A percentile compares a stretch with the other conserved stretches of the same genome.
Conservation (phyloP, 345 rosid species). For the Cardamine occulta region DNA sequence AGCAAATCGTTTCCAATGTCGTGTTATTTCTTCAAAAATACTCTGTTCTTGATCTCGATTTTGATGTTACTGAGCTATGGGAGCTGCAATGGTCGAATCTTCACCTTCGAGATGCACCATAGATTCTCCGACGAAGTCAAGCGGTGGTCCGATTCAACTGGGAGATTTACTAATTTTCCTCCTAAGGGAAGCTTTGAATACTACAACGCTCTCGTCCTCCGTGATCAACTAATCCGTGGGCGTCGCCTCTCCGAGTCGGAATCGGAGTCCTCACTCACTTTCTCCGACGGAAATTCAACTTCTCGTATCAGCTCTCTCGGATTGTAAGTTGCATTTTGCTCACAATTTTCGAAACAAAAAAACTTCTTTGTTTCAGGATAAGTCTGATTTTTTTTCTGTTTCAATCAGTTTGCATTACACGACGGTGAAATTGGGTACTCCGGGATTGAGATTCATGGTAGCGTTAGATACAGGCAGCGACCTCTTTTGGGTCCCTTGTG, state of each 20-base stretch:
- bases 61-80: conserved; percentile 38
- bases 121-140: conserved; percentile 67
- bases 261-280: conserved; percentile 53
- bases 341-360: neutral
- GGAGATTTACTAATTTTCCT: conserved; percentile 58
- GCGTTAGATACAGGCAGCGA: conserved; percentile 91
- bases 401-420: conserved; percentile 76
- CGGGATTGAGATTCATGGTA: conserved; percentile 85
- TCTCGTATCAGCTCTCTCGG: conserved; percentile 74
- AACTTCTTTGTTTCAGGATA: neutral
- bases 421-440: conserved; percentile 83
- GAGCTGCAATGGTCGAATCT: conserved; percentile 59
- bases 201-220: conserved; percentile 66
- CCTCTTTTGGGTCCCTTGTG: conserved; percentile 94
- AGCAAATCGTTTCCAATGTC: conserved; percentile 39
- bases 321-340: conserved; percentile 57
- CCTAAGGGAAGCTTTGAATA: conserved; percentile 68
- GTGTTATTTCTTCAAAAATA: conserved; percentile 38
- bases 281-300: conserved; percentile 79
- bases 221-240: conserved; percentile 62
- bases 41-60: conserved; percentile 46
- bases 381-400: conserved; percentile 29
- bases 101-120: conserved; percentile 85
- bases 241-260: conserved; percentile 52
- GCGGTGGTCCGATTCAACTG: conserved; percentile 55